These are phyloP conservation scores for Diaporthe vexans DNA, from an alignment of 2,329 filamentous ascomycete species.

Conservation along the genomic window DNA sequence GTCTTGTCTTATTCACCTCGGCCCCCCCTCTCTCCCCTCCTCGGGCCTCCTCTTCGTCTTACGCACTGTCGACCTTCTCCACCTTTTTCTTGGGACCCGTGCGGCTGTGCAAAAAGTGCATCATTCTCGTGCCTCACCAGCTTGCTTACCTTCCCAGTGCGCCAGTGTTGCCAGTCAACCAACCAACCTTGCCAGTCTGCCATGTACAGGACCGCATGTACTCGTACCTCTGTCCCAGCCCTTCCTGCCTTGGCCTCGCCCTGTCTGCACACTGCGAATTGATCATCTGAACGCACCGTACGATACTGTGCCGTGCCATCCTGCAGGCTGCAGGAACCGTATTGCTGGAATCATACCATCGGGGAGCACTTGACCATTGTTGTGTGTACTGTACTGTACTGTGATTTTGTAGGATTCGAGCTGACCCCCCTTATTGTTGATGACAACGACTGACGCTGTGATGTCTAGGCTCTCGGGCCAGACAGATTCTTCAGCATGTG, in stretches of 20 bases:
- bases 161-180: neutral
- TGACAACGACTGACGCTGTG: neutral
- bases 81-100: constrained; percentile 15
- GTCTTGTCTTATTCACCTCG: constrained; percentile 21
- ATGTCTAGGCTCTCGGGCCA: neutral
- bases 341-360: constrained; percentile 25
- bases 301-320: neutral
- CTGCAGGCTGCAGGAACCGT: constrained; percentile 25
- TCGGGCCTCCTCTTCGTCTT: neutral
- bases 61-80: constrained; percentile 13
- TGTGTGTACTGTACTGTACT: neutral
- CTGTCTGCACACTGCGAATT: neutral
- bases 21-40: constrained; percentile 13
- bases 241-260: neutral
- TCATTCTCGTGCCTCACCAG: constrained; percentile 7
- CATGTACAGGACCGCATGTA: neutral
- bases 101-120: constrained; percentile 29
- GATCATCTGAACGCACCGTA: neutral
- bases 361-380: neutral
- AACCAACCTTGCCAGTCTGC: neutral
- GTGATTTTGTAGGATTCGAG: neutral
- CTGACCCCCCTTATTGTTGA: constrained; percentile 1
- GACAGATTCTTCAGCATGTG: neutral
- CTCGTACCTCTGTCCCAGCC: too few relatives aligned
- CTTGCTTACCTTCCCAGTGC: too few relatives aligned